Percentiles rank a stretch among this genome's conserved stretches.
These are phyloP conservation scores for Geotrichum klebahnii DNA, from an alignment of 1,139 yeast genomes.

Conservation along the genomic window DNA sequence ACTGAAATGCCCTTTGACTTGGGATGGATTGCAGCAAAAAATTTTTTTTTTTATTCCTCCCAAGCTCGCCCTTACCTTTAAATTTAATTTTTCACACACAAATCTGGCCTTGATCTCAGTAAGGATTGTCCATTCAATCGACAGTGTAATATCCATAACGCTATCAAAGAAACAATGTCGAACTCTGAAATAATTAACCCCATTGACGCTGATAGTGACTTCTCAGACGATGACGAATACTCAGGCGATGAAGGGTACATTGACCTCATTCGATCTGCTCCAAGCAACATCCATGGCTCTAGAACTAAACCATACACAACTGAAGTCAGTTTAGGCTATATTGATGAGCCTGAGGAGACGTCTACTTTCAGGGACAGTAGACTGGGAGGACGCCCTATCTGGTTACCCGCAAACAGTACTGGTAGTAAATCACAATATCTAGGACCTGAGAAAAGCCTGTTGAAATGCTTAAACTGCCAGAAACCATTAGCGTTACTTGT, in stretches of 20 bases:
- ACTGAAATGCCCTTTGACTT: no score
- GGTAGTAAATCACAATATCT: no score
- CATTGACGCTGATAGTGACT: conserved; percentile 12
- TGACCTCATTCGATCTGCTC: conserved; percentile 11
- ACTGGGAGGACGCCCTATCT: conserved; percentile 30
- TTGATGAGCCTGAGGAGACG: conserved; percentile 17
- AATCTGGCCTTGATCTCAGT: not conserved
- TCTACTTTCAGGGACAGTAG: conserved; percentile 16
- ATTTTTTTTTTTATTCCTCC: conserved; percentile 3
- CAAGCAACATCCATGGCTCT: conserved; percentile 14
- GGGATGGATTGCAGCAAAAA: no score
- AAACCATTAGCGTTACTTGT: conserved; percentile 59
- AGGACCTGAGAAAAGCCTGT: conserved; percentile 47
- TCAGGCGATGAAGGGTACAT: conserved; percentile 17
- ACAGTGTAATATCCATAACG: not conserved
- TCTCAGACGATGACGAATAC: conserved; percentile 14
- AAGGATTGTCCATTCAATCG: not conserved
- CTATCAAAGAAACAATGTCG: no score
- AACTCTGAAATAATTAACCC: no score
- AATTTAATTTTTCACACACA: no score
- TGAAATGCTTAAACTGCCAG: conserved; percentile 63
- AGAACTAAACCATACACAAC: conserved; percentile 19
- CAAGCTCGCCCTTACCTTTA: no score
- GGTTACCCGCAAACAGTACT: conserved; percentile 51
- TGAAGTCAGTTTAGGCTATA: conserved; percentile 16